Base-by-base conservation (phyloP, 2,329 filamentous ascomycete genomes). In the Fusarium albosuccineum region DNA sequence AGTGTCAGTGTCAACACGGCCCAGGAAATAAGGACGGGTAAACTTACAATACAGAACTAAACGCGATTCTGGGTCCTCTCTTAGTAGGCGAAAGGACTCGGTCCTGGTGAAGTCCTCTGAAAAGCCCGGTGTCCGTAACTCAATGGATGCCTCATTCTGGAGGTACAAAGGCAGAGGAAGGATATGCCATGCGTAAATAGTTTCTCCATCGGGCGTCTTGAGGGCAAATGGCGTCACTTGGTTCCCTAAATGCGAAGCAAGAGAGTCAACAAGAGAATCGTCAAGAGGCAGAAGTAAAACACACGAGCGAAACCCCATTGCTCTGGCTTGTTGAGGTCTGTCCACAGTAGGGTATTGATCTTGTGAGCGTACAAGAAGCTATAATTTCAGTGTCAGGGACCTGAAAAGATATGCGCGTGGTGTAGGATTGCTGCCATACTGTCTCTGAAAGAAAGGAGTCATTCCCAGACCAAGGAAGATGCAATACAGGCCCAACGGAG, bases 221-320 rank as follows among this genome's bases (percentile, higher is more conserved):
- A 98, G 80, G 48, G 87, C 89, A 77, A 98, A 97, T 0, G 95
- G 92, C 6, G 93, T 94, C 3, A 97, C 91, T 80, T 98, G 95
- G 70, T 94, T 93, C 75, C 89, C 92, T 95, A 70, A 3, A 42
- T 16, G 13, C 26, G 45, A 9, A 17, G n/a, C 30, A 6, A 45
- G 53, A 66, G 16, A 72, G 62, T 49, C 9, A 57, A 22, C 9
- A 13, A 33, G 17, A 60, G 41, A 22, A 11, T 16, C 36, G 42
- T 29, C 33, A 30, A 40, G 40, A 6, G 56, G 56, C 13, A 58
- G 46, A 48, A 30, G n/a, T 17, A 44, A 30, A 53, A 72, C 77
- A 60, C 78, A 95, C 92, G 92, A 55, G 92, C 89, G 78, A 97
- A 97, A 0, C 94, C 94, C 84, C 93, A 97, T 68, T 87, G 86